phyloP scores from a whole-genome alignment of 1,284 basidiomycete species.

The Cystobasidium slooffiae region DNA sequence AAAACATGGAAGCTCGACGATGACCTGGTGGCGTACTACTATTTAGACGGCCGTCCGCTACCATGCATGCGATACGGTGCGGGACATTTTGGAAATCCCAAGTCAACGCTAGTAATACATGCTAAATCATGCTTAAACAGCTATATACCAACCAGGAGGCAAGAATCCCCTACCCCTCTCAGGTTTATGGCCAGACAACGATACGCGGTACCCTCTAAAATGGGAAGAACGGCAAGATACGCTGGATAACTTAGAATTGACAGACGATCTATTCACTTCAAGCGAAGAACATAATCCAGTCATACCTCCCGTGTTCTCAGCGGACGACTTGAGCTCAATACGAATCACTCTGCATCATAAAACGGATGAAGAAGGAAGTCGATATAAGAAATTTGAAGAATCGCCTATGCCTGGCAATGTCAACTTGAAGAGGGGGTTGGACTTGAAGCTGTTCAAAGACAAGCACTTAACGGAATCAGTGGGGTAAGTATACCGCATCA shows the following conservation, averaged over 20 bases:
- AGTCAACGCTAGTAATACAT: too few relatives aligned
- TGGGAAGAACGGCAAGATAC: slow-evolving; percentile 11
- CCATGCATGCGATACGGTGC: slow-evolving; percentile 37
- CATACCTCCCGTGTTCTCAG: background rate
- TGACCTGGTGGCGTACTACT: slow-evolving; percentile 35
- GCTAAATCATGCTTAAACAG: too few relatives aligned
- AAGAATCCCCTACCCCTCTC: slow-evolving; percentile 41
- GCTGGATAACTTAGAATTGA: slow-evolving; percentile 9
- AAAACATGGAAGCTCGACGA: slow-evolving; percentile 31
- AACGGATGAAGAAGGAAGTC: slow-evolving; percentile 24
- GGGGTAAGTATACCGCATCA: slow-evolving; percentile 24
- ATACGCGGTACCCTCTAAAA: slow-evolving; percentile 25
- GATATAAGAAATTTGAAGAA: background rate
- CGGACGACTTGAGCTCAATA: slow-evolving; percentile 32
- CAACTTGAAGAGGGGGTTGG: background rate
- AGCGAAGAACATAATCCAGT: background rate
- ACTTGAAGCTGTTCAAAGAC: slow-evolving; percentile 3
- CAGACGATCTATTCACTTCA: slow-evolving; percentile 2
- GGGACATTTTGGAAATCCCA: too few relatives aligned
- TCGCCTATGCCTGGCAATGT: slow-evolving; percentile 22
- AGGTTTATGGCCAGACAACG: slow-evolving; percentile 31
- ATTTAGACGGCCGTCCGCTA: slow-evolving; percentile 27
- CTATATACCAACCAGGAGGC: slow-evolving; percentile 32
- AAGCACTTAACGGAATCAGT: slow-evolving; percentile 15
- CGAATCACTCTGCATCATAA: slow-evolving; percentile 36